These are phyloP conservation scores for Trichoderma harzianum DNA, from an alignment of 2,329 filamentous ascomycete species.

Conservation along the genomic window DNA sequence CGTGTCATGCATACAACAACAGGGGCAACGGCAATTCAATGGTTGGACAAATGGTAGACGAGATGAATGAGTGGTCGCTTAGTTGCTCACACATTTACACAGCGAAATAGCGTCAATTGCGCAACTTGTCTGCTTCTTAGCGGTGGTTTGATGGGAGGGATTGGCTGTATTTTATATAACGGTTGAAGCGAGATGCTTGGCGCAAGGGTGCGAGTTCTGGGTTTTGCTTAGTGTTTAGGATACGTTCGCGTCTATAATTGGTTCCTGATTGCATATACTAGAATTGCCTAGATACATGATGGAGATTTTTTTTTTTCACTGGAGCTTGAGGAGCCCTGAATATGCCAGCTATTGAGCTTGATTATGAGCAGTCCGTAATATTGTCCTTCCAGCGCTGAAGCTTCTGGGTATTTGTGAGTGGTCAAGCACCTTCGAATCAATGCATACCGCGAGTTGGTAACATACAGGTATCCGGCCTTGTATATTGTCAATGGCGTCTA, in stretches of 20 bases:
- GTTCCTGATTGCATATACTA: background rate
- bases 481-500: background rate
- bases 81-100: background rate
- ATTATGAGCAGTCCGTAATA: background rate
- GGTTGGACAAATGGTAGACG: background rate
- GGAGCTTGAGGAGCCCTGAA: background rate
- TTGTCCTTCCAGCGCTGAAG: background rate
- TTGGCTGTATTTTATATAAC: background rate
- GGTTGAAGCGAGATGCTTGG: background rate
- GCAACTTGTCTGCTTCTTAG: background rate
- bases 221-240: slow-evolving; percentile 10
- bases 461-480: background rate
- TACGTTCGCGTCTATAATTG: background rate
- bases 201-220: slow-evolving; percentile 2
- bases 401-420: background rate
- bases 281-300: background rate
- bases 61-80: background rate
- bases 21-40: background rate
- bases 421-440: background rate
- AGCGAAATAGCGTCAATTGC: background rate
- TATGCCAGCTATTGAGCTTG: background rate
- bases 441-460: background rate
- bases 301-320: background rate
- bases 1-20: background rate
- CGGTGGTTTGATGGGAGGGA: background rate